Conservation (phyloP, 23 red algal species). For the Chondrus crispus region DNA sequence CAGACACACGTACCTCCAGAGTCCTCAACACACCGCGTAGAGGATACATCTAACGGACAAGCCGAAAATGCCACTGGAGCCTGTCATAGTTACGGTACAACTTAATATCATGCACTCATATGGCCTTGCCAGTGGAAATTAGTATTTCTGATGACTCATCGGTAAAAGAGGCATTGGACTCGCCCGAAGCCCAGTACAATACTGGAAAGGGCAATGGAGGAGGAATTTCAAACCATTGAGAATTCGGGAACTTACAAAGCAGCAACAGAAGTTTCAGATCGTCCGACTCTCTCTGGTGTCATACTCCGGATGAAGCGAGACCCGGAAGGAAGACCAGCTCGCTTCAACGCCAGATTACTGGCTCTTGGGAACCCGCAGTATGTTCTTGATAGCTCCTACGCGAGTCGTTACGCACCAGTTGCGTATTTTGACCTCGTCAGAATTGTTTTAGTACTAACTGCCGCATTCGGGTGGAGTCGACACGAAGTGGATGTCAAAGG, state of each 20-base stretch:
- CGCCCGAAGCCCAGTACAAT: neutral
- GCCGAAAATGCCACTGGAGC: too few species aligned
- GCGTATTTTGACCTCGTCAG: neutral
- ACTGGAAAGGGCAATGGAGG: neutral
- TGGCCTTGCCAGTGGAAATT: neutral
- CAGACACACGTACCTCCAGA: too few species aligned
- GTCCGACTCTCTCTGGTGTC: neutral
- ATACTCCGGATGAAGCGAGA: slow-evolving; percentile 9
- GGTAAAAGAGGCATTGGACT: neutral
- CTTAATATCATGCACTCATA: too few species aligned
- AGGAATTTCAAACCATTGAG: slow-evolving; percentile 8
- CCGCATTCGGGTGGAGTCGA: neutral
- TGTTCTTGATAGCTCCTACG: neutral
- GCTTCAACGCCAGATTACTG: slow-evolving; percentile 23
- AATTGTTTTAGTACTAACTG: neutral
- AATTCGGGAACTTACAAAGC: neutral
- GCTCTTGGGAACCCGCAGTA: neutral
- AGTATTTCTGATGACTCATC: slow-evolving; percentile 7
- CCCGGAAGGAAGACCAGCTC: neutral
- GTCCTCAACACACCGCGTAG: too few species aligned
- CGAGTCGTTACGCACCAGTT: neutral
- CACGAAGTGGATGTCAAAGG: neutral
- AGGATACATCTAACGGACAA: too few species aligned
- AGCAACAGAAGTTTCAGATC: neutral
- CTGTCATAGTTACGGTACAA: too few species aligned